Percentiles rank a stretch among this genome's conserved stretches.
Conservation (phyloP, 768 basidiomycete species). For the Amanita pallidorosea region DNA sequence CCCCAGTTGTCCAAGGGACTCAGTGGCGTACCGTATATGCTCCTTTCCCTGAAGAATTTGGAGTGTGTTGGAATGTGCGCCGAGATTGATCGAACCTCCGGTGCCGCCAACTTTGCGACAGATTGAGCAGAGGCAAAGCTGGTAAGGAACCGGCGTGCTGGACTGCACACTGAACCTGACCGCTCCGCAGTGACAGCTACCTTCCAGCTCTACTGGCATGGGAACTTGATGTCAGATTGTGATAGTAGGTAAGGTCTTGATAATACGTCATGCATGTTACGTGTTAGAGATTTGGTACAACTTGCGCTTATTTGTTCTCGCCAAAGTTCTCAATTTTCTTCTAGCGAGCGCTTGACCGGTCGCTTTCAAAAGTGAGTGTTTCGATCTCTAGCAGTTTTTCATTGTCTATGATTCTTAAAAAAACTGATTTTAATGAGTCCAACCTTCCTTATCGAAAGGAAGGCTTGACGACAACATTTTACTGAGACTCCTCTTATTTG, state of each 20-base stretch:
- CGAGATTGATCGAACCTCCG: constrained; percentile 59
- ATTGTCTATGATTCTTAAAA: constrained; percentile 29
- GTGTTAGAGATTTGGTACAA: too few species aligned
- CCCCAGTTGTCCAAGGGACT: neutral
- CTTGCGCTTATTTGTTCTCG: neutral
- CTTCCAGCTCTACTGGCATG: constrained; percentile 52
- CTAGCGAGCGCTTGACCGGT: neutral
- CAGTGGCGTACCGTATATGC: constrained; percentile 33
- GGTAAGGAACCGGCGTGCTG: constrained; percentile 55
- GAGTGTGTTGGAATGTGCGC: constrained; percentile 40
- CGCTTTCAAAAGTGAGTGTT: neutral
- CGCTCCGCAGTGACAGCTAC: constrained; percentile 44
- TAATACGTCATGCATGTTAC: too few species aligned
- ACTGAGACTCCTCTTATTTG: constrained; percentile 14
- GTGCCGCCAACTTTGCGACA: constrained; percentile 61
- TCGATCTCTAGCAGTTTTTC: neutral
- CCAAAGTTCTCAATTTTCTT: neutral
- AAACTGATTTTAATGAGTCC: constrained; percentile 45
- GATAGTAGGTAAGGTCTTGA: too few species aligned
- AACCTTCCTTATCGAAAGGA: constrained; percentile 18
- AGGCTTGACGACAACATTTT: constrained; percentile 24
- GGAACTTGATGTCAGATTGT: neutral
- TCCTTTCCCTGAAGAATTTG: constrained; percentile 41
- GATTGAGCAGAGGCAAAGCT: constrained; percentile 60
- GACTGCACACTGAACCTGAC: constrained; percentile 36